phyloP scores from a whole-genome alignment of 257 asterid genomes.

The Phtheirospermum japonicum region DNA sequence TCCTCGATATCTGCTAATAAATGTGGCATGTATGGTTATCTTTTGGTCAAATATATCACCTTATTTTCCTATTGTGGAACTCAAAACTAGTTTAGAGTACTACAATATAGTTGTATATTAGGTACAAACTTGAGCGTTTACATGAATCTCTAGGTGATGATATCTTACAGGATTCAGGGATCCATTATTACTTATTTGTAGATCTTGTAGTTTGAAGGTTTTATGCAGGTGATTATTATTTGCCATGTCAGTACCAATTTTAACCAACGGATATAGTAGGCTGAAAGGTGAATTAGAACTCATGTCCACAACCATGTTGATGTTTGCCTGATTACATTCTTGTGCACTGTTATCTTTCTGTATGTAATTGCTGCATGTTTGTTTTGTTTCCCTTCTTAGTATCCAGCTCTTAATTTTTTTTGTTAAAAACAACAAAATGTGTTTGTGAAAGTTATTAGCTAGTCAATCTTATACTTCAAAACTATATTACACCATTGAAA shows the following conservation, averaged over 20 bases:
- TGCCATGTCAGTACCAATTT: too few species aligned
- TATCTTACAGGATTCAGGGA: not conserved
- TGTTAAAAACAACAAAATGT: too few species aligned
- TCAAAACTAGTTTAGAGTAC: too few species aligned
- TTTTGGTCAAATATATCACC: not conserved
- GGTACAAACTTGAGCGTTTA: slow-evolving; percentile 1
- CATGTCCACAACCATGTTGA: not conserved
- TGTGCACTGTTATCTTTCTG: slow-evolving; percentile 6
- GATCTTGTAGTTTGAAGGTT: too few species aligned
- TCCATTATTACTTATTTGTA: not conserved
- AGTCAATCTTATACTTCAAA: too few species aligned
- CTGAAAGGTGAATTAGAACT: too few species aligned
- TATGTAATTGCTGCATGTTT: too few species aligned
- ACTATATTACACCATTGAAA: not conserved
- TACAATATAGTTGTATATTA: slow-evolving; percentile 2
- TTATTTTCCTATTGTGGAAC: not conserved
- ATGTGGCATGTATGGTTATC: not conserved
- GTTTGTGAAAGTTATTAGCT: not conserved
- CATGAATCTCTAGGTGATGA: slow-evolving; percentile 10
- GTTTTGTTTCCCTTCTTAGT: too few species aligned
- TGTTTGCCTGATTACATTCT: not conserved
- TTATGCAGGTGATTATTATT: not conserved
- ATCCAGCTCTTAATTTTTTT: too few species aligned
- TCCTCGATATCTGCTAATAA: not conserved
- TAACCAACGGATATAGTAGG: too few species aligned